Percentiles rank a stretch among this genome's conserved stretches.
phyloP scores from a whole-genome alignment of 495 filamentous ascomycete genomes.

The Parachaetomium inaequale region DNA sequence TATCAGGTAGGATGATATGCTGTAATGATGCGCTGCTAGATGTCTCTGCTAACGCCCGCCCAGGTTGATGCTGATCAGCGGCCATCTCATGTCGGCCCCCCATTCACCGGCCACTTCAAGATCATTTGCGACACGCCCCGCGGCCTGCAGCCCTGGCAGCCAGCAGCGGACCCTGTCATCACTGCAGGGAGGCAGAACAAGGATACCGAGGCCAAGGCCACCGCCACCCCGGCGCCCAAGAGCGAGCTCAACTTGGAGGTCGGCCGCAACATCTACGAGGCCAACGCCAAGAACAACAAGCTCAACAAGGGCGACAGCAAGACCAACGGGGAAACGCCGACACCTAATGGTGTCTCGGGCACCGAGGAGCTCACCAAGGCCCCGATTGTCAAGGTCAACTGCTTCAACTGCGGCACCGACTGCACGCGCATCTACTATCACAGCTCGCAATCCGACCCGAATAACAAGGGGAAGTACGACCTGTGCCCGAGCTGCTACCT shows the following conservation, averaged over 20 bases:
- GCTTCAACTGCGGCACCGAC: slow-evolving; percentile 86
- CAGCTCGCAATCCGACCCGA: slow-evolving; percentile 58
- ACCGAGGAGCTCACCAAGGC: slow-evolving; percentile 58
- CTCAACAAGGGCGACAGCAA: slow-evolving; percentile 52
- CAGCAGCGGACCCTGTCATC: slow-evolving; percentile 68
- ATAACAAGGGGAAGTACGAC: slow-evolving; percentile 68
- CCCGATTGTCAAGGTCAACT: slow-evolving; percentile 58
- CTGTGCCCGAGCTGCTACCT: slow-evolving; percentile 86
- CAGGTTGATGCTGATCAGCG: slow-evolving; percentile 94
- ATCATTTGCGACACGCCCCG: slow-evolving; percentile 92
- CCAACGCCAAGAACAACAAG: slow-evolving; percentile 80
- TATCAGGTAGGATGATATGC: slow-evolving; percentile 68
- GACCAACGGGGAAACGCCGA: slow-evolving; percentile 68
- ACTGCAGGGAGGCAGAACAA: slow-evolving; percentile 65
- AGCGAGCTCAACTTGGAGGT: slow-evolving; percentile 82
- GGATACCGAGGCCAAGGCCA: slow-evolving; percentile 69
- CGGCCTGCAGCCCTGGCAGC: slow-evolving; percentile 91
- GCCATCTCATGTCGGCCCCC: slow-evolving; percentile 91
- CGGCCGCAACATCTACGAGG: slow-evolving; percentile 91
- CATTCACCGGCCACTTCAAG: slow-evolving; percentile 95
- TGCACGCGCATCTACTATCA: slow-evolving; percentile 92
- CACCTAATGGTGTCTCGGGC: slow-evolving; percentile 55
- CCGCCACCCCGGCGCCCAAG: slow-evolving; percentile 62
- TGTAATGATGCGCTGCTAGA: background rate
- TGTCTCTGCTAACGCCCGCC: slow-evolving; percentile 24